phyloP scores from a whole-genome alignment of 1,284 basidiomycete species.

The Kwoniella shivajii region DNA sequence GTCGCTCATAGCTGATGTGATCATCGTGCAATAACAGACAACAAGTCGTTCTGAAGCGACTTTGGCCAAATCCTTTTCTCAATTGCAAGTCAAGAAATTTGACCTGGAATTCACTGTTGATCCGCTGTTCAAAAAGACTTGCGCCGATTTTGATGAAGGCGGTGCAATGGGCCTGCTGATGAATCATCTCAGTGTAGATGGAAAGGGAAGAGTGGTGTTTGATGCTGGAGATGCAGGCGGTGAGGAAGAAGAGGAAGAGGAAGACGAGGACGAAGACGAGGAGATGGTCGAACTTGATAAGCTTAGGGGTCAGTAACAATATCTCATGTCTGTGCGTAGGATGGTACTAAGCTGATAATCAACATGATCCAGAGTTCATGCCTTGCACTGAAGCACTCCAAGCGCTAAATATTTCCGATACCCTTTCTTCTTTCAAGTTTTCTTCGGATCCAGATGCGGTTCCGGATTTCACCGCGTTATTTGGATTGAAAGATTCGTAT shows the following conservation, averaged over 20 bases:
- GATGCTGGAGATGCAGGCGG: slow-evolving; percentile 88
- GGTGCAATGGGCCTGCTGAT: slow-evolving; percentile 91
- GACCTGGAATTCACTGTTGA: slow-evolving; percentile 96
- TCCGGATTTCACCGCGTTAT: slow-evolving; percentile 55
- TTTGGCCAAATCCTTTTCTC: slow-evolving; percentile 76
- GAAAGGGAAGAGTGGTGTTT: slow-evolving; percentile 86
- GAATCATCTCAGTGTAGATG: slow-evolving; percentile 88
- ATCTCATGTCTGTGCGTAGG: slow-evolving; percentile 7
- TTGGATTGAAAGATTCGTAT: slow-evolving; percentile 35
- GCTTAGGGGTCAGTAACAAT: slow-evolving; percentile 63
- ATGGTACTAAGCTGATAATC: background rate
- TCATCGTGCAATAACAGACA: background rate
- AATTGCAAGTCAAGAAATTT: slow-evolving; percentile 87
- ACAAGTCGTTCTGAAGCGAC: slow-evolving; percentile 73
- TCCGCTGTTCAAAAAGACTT: slow-evolving; percentile 96
- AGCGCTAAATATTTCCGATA: slow-evolving; percentile 73
- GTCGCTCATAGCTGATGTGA: no score
- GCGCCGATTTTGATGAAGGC: slow-evolving; percentile 97
- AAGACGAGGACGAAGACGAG: slow-evolving; percentile 57
- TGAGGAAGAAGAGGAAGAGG: slow-evolving; percentile 72
- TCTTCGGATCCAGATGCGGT: slow-evolving; percentile 60
- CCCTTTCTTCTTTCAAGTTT: slow-evolving; percentile 79
- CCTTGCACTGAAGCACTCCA: slow-evolving; percentile 67
- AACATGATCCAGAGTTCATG: slow-evolving; percentile 69
- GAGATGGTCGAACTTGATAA: slow-evolving; percentile 59